These are phyloP conservation scores for Citrus glauca DNA, from an alignment of 345 rosid species.

Conservation along the genomic window DNA sequence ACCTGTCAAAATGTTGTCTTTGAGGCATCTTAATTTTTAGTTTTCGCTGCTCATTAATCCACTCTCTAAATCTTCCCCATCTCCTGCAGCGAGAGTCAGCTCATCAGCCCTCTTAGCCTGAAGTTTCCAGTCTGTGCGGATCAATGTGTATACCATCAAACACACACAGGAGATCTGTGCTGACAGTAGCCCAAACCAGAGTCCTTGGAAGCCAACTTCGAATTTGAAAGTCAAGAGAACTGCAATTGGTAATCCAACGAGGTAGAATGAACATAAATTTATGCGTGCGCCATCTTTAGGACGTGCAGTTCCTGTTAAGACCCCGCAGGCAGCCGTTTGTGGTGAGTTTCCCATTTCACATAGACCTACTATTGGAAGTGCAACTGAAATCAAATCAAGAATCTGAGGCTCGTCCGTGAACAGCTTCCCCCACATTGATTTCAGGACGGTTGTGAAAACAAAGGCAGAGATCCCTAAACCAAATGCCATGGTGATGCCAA, in stretches of 20 bases:
- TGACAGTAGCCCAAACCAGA: constrained; percentile 70
- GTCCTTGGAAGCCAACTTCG: constrained; percentile 60
- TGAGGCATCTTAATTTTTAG: constrained; percentile 16
- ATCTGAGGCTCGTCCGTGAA: constrained; percentile 67
- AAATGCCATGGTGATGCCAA: constrained; percentile 54
- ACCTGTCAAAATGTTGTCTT: constrained; percentile 14
- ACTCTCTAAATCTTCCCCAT: constrained; percentile 40
- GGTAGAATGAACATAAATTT: constrained; percentile 71
- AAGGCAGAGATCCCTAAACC: constrained; percentile 59
- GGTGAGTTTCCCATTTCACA: constrained; percentile 86
- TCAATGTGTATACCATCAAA: constrained; percentile 70
- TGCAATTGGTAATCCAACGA: constrained; percentile 74
- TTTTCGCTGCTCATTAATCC: constrained; percentile 28
- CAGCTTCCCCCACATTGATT: constrained; percentile 73
- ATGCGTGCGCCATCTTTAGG: constrained; percentile 80
- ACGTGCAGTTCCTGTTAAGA: constrained; percentile 75
- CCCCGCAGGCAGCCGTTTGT: constrained; percentile 88
- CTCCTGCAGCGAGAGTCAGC: constrained; percentile 50
- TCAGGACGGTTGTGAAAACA: constrained; percentile 35
- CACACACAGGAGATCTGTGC: constrained; percentile 63
- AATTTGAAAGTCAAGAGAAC: constrained; percentile 49
- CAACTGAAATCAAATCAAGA: constrained; percentile 51
- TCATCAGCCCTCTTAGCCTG: constrained; percentile 81
- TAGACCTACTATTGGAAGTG: constrained; percentile 69
- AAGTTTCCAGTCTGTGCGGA: constrained; percentile 72